phyloP scores from a whole-genome alignment of 2,329 filamentous ascomycete genomes.

The Aureobasidium musti region DNA sequence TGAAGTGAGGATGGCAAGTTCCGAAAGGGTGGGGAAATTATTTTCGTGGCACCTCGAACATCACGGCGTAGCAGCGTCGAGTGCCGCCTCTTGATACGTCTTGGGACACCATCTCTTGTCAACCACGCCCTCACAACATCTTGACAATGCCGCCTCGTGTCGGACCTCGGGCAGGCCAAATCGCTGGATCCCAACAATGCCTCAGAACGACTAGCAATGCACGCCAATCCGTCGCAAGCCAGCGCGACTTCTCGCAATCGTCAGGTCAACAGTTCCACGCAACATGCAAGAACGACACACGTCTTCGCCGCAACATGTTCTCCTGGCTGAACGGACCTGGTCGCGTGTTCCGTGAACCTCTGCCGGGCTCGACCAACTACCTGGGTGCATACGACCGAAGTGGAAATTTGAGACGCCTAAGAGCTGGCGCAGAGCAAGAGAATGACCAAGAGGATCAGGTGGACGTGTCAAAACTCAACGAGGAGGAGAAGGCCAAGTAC shows the following conservation, averaged over 20 bases:
- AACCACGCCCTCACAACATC: not conserved
- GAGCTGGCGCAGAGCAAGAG: conserved; percentile 33
- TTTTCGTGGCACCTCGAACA: conserved; percentile 25
- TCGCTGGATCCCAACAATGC: conserved; percentile 20
- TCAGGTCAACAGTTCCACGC: conserved; percentile 25
- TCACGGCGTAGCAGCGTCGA: conserved; percentile 8
- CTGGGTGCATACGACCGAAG: conserved; percentile 55
- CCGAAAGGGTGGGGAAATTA: conserved; percentile 23
- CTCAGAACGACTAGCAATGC: conserved; percentile 13
- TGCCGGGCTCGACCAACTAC: conserved; percentile 57
- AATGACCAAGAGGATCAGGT: conserved; percentile 34
- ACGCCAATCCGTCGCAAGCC: conserved; percentile 8
- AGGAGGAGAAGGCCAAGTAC: conserved; percentile 33
- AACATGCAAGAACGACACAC: conserved; percentile 44
- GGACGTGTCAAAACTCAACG: conserved; percentile 34
- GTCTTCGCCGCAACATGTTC: conserved; percentile 58
- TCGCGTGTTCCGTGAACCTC: conserved; percentile 50
- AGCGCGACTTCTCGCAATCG: conserved; percentile 29
- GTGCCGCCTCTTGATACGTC: conserved; percentile 16
- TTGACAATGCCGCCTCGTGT: conserved; percentile 26
- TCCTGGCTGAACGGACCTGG: conserved; percentile 61
- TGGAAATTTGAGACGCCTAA: conserved; percentile 52
- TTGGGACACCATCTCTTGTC: not conserved
- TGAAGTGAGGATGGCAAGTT: conserved; percentile 7
- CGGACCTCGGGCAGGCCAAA: conserved; percentile 19